A percentile compares a stretch with the other conserved stretches of the same genome.
These are phyloP conservation scores for Phytophthora nicotianae DNA, from an alignment of 352 stramenopile genomes.

Conservation along the genomic window DNA sequence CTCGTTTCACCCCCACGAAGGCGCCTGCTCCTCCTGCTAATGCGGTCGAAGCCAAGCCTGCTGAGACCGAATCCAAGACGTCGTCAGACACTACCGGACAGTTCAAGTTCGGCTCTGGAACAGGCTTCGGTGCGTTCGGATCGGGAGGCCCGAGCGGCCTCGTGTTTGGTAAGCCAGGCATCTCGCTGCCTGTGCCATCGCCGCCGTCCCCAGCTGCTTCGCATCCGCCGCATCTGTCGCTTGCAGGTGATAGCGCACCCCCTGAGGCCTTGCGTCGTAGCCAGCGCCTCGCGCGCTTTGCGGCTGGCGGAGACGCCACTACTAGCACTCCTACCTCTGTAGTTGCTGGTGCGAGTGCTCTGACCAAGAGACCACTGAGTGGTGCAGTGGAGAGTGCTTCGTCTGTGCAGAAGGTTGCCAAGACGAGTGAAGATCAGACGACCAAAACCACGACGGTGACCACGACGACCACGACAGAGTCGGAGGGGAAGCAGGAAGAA, in stretches of 20 bases:
- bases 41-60: constrained; percentile 26
- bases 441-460: constrained; percentile 30
- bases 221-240: constrained; percentile 27
- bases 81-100: constrained; percentile 25
- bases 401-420: constrained; percentile 47
- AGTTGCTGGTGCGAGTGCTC: constrained; percentile 14
- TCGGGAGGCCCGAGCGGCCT: constrained; percentile 58
- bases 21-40: constrained; percentile 9
- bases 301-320: constrained; percentile 24
- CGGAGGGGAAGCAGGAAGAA: constrained; percentile 43
- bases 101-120: constrained; percentile 41
- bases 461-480: constrained; percentile 18
- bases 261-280: constrained; percentile 49
- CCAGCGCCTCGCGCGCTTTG: constrained; percentile 58
- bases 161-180: constrained; percentile 79
- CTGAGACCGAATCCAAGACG: constrained; percentile 25
- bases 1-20: constrained; percentile 39
- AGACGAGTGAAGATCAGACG: constrained; percentile 45
- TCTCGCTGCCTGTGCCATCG: constrained; percentile 71
- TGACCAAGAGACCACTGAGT: constrained; percentile 47
- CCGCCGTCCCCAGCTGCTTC: constrained; percentile 43
- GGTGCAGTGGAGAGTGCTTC: constrained; percentile 25
- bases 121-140: constrained; percentile 52
- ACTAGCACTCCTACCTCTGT: constrained; percentile 8
- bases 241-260: constrained; percentile 26